Evolutionary conservation across 177 flowering plant genomes (phyloP), one percentile per base, ranked within the genome.

Genomic region (Telopea speciosissima): DNA sequence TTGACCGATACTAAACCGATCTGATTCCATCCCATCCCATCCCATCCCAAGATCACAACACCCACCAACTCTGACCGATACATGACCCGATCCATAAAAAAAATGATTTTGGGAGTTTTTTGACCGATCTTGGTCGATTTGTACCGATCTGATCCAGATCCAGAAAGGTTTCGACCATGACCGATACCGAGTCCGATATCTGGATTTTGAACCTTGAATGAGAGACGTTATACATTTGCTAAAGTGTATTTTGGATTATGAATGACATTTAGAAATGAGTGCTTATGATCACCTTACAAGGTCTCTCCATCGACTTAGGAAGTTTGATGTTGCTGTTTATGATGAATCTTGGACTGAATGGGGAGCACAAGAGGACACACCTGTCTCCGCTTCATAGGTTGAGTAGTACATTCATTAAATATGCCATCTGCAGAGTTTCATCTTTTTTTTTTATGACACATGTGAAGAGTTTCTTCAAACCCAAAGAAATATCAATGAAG

Each of bases 281-380:
- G 54, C 19, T 12, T 49, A 5, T 68, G 33, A 21, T 24, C 16
- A 33, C 61, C 16, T 76, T 77, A 42, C 82, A 94, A 97, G 99
- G 99, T 66, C 90, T n/a, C n/a, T 94, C 44, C 90, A 94, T 80
- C 92, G 96, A 21, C 86, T 90, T 70, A 97, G 97, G 65, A 88
- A 90, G 82, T 60, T 80, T 3, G 89, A 90, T 74, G 92, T 90
- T 80, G 75, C 94, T 0, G 92, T 94, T 22, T 94, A 92, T 70
- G 99, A 94, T 70, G 97, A 97, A 60, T 94, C 99, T 12, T 94
- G 99, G 99, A 92, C 95, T 1, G 98, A 94, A 81, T 94, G 98
- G 98, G 97, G 90, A 73, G 85, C 85, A 16, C 74, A 83, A 0
- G 52, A 87, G 10, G 90, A 90, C 45, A 81, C 90, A 14, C 98